Evolutionary conservation across 2,329 filamentous ascomycete species (phyloP).

Genomic region (Colletotrichum caudatum): DNA sequence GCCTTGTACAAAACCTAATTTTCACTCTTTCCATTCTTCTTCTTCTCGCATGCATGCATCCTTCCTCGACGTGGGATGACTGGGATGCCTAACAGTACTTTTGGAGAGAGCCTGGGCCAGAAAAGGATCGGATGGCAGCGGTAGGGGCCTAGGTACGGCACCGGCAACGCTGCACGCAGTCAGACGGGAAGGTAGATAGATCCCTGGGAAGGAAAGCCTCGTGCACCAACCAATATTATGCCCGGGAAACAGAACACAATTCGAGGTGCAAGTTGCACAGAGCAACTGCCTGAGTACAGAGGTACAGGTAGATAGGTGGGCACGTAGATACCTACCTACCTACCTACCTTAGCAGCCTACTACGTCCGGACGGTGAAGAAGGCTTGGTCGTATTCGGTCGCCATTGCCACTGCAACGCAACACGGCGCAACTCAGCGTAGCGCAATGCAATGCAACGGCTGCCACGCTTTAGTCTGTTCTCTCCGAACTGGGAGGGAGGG

Average conservation of each 20-base stretch:
- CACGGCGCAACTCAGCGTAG: not conserved
- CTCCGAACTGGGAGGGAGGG: not conserved
- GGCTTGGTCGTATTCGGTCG: too few species aligned
- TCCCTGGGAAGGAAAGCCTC: slow-evolving; percentile 4
- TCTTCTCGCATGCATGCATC: not conserved
- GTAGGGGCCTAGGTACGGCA: not conserved
- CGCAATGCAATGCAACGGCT: not conserved
- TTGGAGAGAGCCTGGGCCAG: not conserved
- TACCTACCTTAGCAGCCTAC: too few species aligned
- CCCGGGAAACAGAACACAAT: not conserved
- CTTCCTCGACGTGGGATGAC: slow-evolving; percentile 17
- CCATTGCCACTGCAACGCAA: slow-evolving; percentile 6
- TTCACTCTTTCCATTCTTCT: slow-evolving; percentile 2
- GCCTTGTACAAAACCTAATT: not conserved
- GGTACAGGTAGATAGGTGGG: too few species aligned
- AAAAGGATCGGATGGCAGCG: slow-evolving; percentile 9
- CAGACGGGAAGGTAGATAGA: slow-evolving; percentile 1
- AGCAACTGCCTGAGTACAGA: too few species aligned
- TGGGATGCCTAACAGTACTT: not conserved
- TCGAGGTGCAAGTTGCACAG: not conserved
- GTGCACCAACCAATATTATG: slow-evolving; percentile 1
- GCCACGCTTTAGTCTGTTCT: slow-evolving; percentile 5
- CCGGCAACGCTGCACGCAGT: not conserved
- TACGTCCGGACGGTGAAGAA: too few species aligned
- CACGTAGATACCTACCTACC: too few species aligned